Evolutionary conservation across 495 filamentous ascomycete species (phyloP), one percentile per base, ranked within the genome.

Genomic region (Penicillium riverlandense): DNA sequence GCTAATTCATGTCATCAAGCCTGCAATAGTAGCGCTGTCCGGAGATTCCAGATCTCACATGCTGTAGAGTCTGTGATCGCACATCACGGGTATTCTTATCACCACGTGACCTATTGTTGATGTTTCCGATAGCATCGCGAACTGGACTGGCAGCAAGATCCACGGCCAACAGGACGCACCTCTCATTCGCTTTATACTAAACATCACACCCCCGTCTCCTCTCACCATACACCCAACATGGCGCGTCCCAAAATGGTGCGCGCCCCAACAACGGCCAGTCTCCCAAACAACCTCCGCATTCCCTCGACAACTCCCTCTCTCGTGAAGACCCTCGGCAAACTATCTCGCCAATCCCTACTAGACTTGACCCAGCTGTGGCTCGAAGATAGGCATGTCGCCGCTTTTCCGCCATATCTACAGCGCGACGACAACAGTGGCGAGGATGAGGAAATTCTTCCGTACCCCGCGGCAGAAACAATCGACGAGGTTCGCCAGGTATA

Each of bases 311-410:
- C 79, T 45, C 74, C 77, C 6, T 71, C 79, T 9, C 78, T 88
- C 30, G 54, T 72, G 47, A 85, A 83, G 53, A 66, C 74, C n/a
- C 64, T 95, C 10, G 67, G 63, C 37, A 82, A 80, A 29, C 76
- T 94, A 29, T 81, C 86, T 1, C 81, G 88, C 29, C 65, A 77
- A 31, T 79, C 85, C 0, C 72, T 94, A 7, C 59, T 90, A 11
- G 73, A 79, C 2, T 71, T 95, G 11, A 82, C 75, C 6, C 71
- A 86, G 14, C 65, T 78, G 63, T 95, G 88, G 88, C 76, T 92
- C 0, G 74, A 82, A 29, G 75, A 83, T 16, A 64, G 68, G 41
- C 80, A 83, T 40, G 64, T 76, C 14, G 55, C 72, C 4, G 63
- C 74, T n/a, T 82, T 79, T 27, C 59, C 57, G 8, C 70, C 70